These are phyloP conservation scores for Russula virescens DNA, from an alignment of 768 basidiomycete species.

Conservation along the genomic window DNA sequence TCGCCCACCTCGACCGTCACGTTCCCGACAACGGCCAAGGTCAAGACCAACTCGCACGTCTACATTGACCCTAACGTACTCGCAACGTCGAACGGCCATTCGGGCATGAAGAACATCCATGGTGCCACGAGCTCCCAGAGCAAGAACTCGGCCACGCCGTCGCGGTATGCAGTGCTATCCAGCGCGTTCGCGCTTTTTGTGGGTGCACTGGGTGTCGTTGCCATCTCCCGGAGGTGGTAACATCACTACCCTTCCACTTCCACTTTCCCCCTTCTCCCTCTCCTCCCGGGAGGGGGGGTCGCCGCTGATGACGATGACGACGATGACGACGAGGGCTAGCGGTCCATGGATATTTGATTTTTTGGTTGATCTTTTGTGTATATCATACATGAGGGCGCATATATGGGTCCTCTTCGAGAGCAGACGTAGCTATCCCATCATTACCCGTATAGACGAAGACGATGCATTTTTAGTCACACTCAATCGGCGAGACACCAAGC, in stretches of 20 bases:
- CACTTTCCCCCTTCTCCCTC: too few relatives aligned
- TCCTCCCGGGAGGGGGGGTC: too few relatives aligned
- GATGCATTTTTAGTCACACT: too few relatives aligned
- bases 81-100: constrained; percentile 57
- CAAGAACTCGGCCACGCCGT: not conserved
- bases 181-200: not conserved
- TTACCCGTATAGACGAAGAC: too few relatives aligned
- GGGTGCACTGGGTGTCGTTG: constrained; percentile 1
- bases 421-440: too few relatives aligned
- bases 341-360: too few relatives aligned
- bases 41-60: constrained; percentile 41
- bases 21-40: constrained; percentile 46
- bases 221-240: not conserved
- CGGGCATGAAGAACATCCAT: constrained; percentile 29
- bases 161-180: not conserved
- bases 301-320: not conserved
- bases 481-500: too few relatives aligned
- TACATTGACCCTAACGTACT: constrained; percentile 51
- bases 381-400: too few relatives aligned
- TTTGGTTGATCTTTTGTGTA: too few relatives aligned
- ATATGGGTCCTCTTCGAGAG: too few relatives aligned
- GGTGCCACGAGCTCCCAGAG: constrained; percentile 34
- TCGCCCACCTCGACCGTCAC: constrained; percentile 39
- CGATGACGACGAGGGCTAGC: not conserved
- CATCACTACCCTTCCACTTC: too few relatives aligned